Evolutionary conservation across 306 rosid genomes (phyloP), one percentile per base, ranked within the genome.

Genomic region (Malus fusca): DNA sequence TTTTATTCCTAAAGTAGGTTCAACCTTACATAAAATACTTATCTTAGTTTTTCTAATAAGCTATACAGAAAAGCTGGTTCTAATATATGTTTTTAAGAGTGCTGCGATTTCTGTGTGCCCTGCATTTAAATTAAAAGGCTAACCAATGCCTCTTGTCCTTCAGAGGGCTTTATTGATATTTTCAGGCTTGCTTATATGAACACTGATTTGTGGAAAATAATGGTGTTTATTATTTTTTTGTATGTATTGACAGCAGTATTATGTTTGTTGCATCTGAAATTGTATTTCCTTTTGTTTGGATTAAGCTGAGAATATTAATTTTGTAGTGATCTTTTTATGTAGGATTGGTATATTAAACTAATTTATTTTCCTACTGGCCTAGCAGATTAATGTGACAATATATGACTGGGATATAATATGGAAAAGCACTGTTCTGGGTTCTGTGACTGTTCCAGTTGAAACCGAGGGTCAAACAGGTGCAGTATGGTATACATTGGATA

Each of bases 341-440:
- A 74, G 82, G 82, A 81, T 85, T 84, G 46, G 58, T 40, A 79
- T 83, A n/a, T 82, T 83, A 77, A 86, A 76, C 86, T 87, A 82
- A 87, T 81, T 51, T 85, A 76, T 81, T 83, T 80, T 58, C 75
- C 84, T 83, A 76, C 82, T 85, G 86, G 62, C 81, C 72, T 85
- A 62, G 78, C 97, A 95, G 99, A 90, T 95, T 74, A 86, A 84
- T 72, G 88, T 95, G 81, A 95, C 99, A 44, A 92, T 95, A 84
- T 95, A 90, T 81, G 97, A 95, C 79, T 92, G 99, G 99, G 99
- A 95, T 87, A 92, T 95, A 81, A 88, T 95, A 75, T 95, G 99
- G 99, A 95, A 95, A 84, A 95, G 99, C 80, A 79, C 97, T 31
- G 92, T 88, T 82, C 99, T 95, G 83, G 99, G 99, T 84, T 90